Evolutionary conservation across 148 eudicot species (phyloP), one percentile per base, ranked within the genome.

Genomic region (Chenopodium formosanum): DNA sequence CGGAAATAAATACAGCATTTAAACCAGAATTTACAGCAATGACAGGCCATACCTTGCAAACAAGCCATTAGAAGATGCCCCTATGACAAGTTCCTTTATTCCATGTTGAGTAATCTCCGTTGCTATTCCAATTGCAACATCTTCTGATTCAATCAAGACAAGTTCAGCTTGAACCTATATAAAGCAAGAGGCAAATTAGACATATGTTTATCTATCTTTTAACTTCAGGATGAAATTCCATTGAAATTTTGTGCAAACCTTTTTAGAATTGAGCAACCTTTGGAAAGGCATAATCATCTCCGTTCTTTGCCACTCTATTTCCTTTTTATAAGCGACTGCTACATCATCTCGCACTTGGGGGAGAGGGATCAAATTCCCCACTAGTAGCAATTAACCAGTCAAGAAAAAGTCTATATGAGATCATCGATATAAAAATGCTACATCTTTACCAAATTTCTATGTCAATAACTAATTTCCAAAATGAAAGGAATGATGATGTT

Each of bases 361-460:
- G 80, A 94, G 82, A 56, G 91, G 98, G 75, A 95, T 85, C 48
- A 79, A 84, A 79, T 91, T 93, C 75, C 97, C 99, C 94, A 93
- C 97, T 90, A 83, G 29, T 65, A 47, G n/a, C 82, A 81, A 74
- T 22, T 27, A 69, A 32, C 37, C 11, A 82, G n/a, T 74, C 40
- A 80, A 34, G 11, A 67, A 23, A 50, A 70, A 23, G 83, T 74
- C 63, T 23, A 27, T 40, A n/a, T 72, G 75, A 40, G 52, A n/a
- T 44, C 48, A 34, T 17, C 31, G 9, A 46, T 0, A 11, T 62
- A 2, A 58, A 66, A 31, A 82, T 77, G 62, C 31, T 74, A 4
- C 29, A 60, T 29, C 44, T 9, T 29, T 25, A 1, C 19, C n/a
- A 65, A 65, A 58, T 0, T 67, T 34, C 32, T 47, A 44, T 25